Percentiles rank a stretch among this genome's conserved stretches.
Conservation (phyloP, 1,284 basidiomycete genomes). For the Garcileccinum viscosum region DNA sequence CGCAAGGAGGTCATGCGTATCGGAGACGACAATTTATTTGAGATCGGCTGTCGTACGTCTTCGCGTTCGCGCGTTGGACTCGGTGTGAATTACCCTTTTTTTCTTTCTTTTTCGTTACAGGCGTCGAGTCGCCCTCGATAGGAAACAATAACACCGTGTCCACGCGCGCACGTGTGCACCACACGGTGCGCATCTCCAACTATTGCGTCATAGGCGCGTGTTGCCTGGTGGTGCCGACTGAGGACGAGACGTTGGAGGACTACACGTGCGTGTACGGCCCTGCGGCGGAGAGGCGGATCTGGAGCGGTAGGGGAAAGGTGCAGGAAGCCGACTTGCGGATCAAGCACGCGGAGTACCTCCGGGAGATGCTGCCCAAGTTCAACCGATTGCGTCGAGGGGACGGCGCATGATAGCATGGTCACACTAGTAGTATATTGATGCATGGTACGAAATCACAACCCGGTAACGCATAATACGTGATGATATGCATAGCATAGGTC, state of each 20-base stretch:
- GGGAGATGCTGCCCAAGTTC: conserved; percentile 90
- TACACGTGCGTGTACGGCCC: conserved; percentile 87
- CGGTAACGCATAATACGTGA: background rate
- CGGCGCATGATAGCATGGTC: conserved; percentile 42
- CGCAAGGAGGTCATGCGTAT: conserved; percentile 88
- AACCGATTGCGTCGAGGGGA: conserved; percentile 73
- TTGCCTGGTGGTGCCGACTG: conserved; percentile 75
- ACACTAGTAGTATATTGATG: background rate
- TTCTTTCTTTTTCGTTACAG: conserved; percentile 45
- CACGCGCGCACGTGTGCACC: conserved; percentile 79
- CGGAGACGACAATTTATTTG: conserved; percentile 91
- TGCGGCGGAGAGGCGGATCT: conserved; percentile 72
- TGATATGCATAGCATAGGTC: background rate
- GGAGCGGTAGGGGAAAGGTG: conserved; percentile 85
- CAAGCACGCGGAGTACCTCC: conserved; percentile 90
- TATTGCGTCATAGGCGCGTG: conserved; percentile 85
- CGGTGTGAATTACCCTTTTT: background rate
- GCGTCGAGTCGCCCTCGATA: conserved; percentile 83
- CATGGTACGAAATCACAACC: background rate
- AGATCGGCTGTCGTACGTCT: conserved; percentile 87
- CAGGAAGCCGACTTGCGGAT: conserved; percentile 84
- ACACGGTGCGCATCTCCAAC: conserved; percentile 77
- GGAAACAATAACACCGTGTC: conserved; percentile 88
- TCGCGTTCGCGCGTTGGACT: background rate
- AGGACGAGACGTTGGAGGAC: conserved; percentile 81